Evolutionary conservation across 176 grass and related monocot genomes (phyloP).

Genomic region (Aegilops bicornis): DNA sequence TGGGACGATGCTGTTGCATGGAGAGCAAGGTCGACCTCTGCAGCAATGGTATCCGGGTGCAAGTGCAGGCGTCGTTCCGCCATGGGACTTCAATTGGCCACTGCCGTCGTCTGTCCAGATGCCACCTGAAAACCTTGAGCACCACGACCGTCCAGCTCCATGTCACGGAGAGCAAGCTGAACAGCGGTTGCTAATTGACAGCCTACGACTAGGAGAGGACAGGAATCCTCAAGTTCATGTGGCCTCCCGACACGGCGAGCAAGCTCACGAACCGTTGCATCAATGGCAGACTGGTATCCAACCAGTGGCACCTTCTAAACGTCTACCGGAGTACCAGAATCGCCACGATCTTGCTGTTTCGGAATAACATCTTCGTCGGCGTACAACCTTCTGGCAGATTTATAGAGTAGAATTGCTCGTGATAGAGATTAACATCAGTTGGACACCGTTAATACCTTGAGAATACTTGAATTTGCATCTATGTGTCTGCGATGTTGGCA

Average conservation of each 20-base stretch:
- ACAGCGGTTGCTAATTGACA: not conserved
- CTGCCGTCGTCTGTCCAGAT: not conserved
- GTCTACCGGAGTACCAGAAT: not conserved
- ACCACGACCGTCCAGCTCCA: not conserved
- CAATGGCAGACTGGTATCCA: too few relatives aligned
- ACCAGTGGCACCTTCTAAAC: not conserved
- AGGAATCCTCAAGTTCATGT: not conserved
- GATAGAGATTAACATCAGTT: not conserved
- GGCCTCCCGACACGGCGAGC: not conserved
- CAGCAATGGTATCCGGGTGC: not conserved
- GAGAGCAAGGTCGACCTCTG: not conserved
- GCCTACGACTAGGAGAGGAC: not conserved
- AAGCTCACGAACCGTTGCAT: not conserved
- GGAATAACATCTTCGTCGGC: not conserved
- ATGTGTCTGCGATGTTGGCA: too few relatives aligned
- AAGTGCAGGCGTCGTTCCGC: not conserved
- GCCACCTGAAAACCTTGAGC: not conserved
- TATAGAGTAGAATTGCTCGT: not conserved
- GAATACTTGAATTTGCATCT: not conserved
- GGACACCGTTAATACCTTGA: not conserved
- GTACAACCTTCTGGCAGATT: not conserved
- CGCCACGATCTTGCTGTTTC: not conserved
- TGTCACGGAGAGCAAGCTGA: not conserved
- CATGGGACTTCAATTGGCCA: not conserved
- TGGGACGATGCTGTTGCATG: not conserved